phyloP scores from a whole-genome alignment of 495 filamentous ascomycete genomes.

The Articulospora tetracladia region DNA sequence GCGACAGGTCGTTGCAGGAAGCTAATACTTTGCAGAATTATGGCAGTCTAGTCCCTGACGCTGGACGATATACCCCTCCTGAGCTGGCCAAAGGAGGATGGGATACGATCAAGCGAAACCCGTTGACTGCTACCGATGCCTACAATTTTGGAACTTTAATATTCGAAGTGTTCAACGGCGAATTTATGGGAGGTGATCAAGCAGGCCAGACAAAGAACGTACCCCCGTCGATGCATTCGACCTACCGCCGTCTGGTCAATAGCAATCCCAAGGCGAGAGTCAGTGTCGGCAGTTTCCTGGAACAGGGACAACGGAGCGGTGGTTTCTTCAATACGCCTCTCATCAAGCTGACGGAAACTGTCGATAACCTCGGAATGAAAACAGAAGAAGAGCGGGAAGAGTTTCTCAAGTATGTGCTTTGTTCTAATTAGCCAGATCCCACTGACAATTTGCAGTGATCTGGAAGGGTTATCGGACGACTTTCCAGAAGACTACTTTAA shows the following conservation, averaged over 20 bases:
- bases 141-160: slow-evolving; percentile 82
- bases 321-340: slow-evolving; percentile 90
- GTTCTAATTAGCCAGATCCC: background rate
- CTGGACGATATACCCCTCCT: slow-evolving; percentile 75
- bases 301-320: slow-evolving; percentile 78
- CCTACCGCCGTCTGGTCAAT: slow-evolving; percentile 82
- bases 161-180: slow-evolving; percentile 88
- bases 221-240: slow-evolving; percentile 80
- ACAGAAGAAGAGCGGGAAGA: slow-evolving; percentile 76
- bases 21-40: slow-evolving; percentile 54
- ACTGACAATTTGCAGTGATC: slow-evolving; percentile 51
- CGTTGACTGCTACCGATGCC: slow-evolving; percentile 77
- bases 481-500: slow-evolving; percentile 98
- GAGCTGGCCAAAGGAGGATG: slow-evolving; percentile 84
- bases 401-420: slow-evolving; percentile 67
- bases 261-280: slow-evolving; percentile 85
- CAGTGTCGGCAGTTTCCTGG: slow-evolving; percentile 80
- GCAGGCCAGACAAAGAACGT: slow-evolving; percentile 80
- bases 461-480: slow-evolving; percentile 83
- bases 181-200: slow-evolving; percentile 67
- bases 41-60: slow-evolving; percentile 81
- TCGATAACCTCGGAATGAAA: slow-evolving; percentile 89
- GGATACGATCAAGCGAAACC: slow-evolving; percentile 80
- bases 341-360: slow-evolving; percentile 85
- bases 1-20: background rate